A percentile compares a stretch with the other conserved stretches of the same genome.
Conservation (phyloP, 371 early-diverging fungal genomes). For the Mucor ambiguus region DNA sequence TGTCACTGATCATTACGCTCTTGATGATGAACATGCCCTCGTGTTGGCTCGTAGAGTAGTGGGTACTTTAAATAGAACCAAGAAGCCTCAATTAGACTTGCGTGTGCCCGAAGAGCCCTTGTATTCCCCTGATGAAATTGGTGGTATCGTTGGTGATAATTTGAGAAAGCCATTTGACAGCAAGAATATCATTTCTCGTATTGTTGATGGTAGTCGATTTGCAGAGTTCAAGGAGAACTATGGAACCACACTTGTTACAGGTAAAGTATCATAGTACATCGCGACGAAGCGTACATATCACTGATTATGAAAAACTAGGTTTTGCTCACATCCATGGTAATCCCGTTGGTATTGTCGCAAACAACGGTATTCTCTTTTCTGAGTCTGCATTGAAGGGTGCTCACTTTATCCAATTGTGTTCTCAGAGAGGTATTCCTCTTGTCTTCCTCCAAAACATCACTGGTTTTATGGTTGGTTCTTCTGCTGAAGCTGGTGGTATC, state of each 20-base stretch:
- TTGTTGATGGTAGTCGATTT: slow-evolving; percentile 95
- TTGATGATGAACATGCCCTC: slow-evolving; percentile 92
- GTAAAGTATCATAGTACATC: slow-evolving; percentile 27
- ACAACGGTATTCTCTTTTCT: slow-evolving; percentile 96
- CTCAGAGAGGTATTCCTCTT: slow-evolving; percentile 91
- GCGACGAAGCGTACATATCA: not conserved
- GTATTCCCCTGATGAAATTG: slow-evolving; percentile 84
- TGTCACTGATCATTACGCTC: slow-evolving; percentile 95
- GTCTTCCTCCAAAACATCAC: slow-evolving; percentile 97
- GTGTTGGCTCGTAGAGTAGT: slow-evolving; percentile 86
- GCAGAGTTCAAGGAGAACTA: slow-evolving; percentile 96
- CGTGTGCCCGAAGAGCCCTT: slow-evolving; percentile 78
- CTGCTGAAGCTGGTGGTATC: slow-evolving; percentile 97
- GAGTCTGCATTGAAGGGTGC: slow-evolving; percentile 97
- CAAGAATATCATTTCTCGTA: slow-evolving; percentile 92
- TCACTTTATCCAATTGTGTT: slow-evolving; percentile 96
- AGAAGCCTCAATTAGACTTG: slow-evolving; percentile 57
- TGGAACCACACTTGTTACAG: slow-evolving; percentile 92
- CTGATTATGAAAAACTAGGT: slow-evolving; percentile 42
- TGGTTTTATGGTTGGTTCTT: slow-evolving; percentile 97
- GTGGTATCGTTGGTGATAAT: slow-evolving; percentile 96
- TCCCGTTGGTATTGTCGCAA: slow-evolving; percentile 97
- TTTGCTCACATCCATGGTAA: slow-evolving; percentile 94
- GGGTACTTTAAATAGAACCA: slow-evolving; percentile 81
- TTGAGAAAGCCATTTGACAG: slow-evolving; percentile 91